Percentiles rank a stretch among this genome's conserved stretches.
phyloP scores from a whole-genome alignment of 345 rosid species.

The Iberis pinnata region DNA sequence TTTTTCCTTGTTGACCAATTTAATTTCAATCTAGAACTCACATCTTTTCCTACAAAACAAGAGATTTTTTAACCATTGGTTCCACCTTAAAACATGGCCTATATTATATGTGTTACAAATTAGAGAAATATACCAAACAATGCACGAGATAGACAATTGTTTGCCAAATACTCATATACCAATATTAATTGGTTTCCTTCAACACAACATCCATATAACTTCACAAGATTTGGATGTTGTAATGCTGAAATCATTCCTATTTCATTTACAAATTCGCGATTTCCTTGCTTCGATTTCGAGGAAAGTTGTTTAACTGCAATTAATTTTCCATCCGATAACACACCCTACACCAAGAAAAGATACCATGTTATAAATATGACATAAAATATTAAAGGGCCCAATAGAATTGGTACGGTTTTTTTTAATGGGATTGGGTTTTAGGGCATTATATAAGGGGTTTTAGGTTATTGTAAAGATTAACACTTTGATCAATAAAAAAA shows the following conservation, averaged over 20 bases:
- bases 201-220: slow-evolving; percentile 65
- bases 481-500: too few relatives aligned
- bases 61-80: too few relatives aligned
- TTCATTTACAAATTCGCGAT: slow-evolving; percentile 67
- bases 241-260: slow-evolving; percentile 70
- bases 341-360: slow-evolving; percentile 41
- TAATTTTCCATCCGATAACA: slow-evolving; percentile 54
- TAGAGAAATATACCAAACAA: slow-evolving; percentile 46
- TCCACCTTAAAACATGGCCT: too few relatives aligned
- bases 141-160: slow-evolving; percentile 59
- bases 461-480: too few relatives aligned
- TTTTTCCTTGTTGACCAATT: slow-evolving; percentile 69
- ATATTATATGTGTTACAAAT: background rate
- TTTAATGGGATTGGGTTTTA: too few relatives aligned
- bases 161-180: slow-evolving; percentile 69
- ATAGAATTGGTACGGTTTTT: too few relatives aligned
- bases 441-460: too few relatives aligned
- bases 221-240: slow-evolving; percentile 78
- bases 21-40: slow-evolving; percentile 41
- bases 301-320: slow-evolving; percentile 73
- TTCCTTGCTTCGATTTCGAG: slow-evolving; percentile 68
- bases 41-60: slow-evolving; percentile 42
- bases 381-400: too few relatives aligned
- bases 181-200: slow-evolving; percentile 66
- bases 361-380: too few relatives aligned